Evolutionary conservation across 164 flowering plant genomes (phyloP).

Genomic region (Santalum album): DNA sequence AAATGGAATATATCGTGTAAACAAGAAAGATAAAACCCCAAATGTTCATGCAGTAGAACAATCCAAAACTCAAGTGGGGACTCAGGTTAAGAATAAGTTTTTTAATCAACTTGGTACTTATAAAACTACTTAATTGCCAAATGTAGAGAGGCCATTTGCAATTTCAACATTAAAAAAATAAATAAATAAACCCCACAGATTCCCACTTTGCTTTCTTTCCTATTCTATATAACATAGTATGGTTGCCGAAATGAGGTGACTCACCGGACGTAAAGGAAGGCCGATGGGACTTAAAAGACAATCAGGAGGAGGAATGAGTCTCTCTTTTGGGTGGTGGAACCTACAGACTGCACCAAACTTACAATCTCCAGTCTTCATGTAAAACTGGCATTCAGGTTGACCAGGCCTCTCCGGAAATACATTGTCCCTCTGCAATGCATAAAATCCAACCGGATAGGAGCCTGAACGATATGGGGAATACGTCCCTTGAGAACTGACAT

Average conservation of each 20-base stretch:
- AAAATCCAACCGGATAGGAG: conserved; percentile 56
- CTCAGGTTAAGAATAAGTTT: too few relatives aligned
- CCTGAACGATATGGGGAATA: conserved; percentile 50
- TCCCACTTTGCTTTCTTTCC: too few relatives aligned
- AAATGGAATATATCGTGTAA: too few relatives aligned
- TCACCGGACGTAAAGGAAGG: conserved; percentile 87
- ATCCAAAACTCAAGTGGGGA: too few relatives aligned
- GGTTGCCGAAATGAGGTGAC: conserved; percentile 22
- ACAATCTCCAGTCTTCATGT: conserved; percentile 98
- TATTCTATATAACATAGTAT: too few relatives aligned
- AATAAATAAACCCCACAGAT: too few relatives aligned
- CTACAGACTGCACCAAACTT: conserved; percentile 91
- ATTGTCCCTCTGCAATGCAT: conserved; percentile 71
- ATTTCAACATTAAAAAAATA: too few relatives aligned
- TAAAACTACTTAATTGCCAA: too few relatives aligned
- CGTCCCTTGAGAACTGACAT: conserved; percentile 44
- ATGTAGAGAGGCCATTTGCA: too few relatives aligned
- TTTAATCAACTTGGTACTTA: too few relatives aligned
- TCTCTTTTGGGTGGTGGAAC: conserved; percentile 90
- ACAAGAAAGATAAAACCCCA: too few relatives aligned
- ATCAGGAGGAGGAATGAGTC: conserved; percentile 81
- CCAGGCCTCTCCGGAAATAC: conserved; percentile 97
- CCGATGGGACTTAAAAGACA: conserved; percentile 84
- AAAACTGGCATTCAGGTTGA: conserved; percentile 94
- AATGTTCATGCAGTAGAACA: too few relatives aligned